Evolutionary conservation across 148 eudicot genomes (phyloP).

Genomic region (Mesembryanthemum crystallinum): DNA sequence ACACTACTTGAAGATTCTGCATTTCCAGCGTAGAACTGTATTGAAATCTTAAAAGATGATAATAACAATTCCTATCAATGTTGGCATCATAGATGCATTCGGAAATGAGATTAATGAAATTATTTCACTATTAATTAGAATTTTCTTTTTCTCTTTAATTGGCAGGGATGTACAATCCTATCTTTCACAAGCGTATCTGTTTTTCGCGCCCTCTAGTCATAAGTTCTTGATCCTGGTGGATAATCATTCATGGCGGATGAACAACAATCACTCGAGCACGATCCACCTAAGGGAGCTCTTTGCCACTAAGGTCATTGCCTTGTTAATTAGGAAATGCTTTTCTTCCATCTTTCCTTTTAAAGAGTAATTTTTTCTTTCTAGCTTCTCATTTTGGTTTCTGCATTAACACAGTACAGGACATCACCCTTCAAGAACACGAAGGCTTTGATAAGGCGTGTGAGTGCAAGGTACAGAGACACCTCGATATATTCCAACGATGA

Average conservation of each 20-base stretch:
- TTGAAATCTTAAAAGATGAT: not conserved
- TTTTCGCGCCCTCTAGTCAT: conserved; percentile 65
- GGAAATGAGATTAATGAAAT: not conserved
- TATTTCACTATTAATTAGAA: not conserved
- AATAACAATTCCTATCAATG: not conserved
- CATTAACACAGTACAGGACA: conserved; percentile 64
- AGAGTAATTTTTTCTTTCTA: conserved; percentile 1
- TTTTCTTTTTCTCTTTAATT: conserved; percentile 10
- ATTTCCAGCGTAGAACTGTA: not conserved
- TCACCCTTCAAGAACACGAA: conserved; percentile 86
- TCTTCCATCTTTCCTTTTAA: not conserved
- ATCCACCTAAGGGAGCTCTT: conserved; percentile 83
- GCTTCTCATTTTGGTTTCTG: conserved; percentile 20
- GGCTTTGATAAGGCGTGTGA: conserved; percentile 44
- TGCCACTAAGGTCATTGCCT: conserved; percentile 76
- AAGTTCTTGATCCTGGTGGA: conserved; percentile 79
- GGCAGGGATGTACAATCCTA: conserved; percentile 93
- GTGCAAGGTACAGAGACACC: conserved; percentile 32
- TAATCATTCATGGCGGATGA: conserved; percentile 81
- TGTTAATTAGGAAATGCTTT: not conserved
- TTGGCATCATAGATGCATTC: not conserved
- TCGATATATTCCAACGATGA: conserved; percentile 34
- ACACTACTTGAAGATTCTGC: not conserved
- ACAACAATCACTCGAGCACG: conserved; percentile 35
- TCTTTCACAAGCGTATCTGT: conserved; percentile 84